These are phyloP conservation scores for Fusarium caatingaense DNA, from an alignment of 2,329 filamentous ascomycete genomes.

Conservation along the genomic window DNA sequence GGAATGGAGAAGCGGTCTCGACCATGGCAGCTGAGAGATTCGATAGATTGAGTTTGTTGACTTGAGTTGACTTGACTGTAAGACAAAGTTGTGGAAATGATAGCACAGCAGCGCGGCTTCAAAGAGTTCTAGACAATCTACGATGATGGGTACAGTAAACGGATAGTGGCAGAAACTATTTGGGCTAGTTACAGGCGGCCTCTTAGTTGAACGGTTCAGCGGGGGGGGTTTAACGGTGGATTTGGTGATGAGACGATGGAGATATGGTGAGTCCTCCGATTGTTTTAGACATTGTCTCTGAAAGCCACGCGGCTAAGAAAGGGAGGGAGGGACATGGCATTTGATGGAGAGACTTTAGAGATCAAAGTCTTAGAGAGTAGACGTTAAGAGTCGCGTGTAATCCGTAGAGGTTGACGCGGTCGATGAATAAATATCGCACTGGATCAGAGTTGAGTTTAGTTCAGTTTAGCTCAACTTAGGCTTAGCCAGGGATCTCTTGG, in stretches of 20 bases:
- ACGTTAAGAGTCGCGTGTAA: background rate
- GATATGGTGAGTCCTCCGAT: background rate
- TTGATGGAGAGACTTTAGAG: background rate
- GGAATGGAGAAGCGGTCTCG: constrained; percentile 23
- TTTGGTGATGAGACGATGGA: constrained; percentile 13
- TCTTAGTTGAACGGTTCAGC: background rate
- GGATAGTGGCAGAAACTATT: constrained; percentile 15
- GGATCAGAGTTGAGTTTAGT: constrained; percentile 6
- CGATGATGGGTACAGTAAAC: background rate
- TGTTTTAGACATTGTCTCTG: constrained; percentile 24
- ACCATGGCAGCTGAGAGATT: constrained; percentile 19
- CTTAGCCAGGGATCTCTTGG: constrained; percentile 30
- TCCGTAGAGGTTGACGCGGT: background rate
- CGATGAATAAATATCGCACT: background rate
- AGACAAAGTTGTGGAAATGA: constrained; percentile 2
- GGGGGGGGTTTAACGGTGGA: constrained; percentile 10
- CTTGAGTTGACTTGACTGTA: background rate
- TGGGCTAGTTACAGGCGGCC: constrained; percentile 3
- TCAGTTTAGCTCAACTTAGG: background rate
- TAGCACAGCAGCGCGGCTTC: background rate
- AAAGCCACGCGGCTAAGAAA: constrained; percentile 10
- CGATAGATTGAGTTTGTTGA: background rate
- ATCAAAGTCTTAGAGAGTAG: background rate
- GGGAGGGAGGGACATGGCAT: background rate
- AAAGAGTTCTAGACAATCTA: background rate